phyloP scores from a whole-genome alignment of 78 protist genomes.

The Chrysochromulina tobinii region DNA sequence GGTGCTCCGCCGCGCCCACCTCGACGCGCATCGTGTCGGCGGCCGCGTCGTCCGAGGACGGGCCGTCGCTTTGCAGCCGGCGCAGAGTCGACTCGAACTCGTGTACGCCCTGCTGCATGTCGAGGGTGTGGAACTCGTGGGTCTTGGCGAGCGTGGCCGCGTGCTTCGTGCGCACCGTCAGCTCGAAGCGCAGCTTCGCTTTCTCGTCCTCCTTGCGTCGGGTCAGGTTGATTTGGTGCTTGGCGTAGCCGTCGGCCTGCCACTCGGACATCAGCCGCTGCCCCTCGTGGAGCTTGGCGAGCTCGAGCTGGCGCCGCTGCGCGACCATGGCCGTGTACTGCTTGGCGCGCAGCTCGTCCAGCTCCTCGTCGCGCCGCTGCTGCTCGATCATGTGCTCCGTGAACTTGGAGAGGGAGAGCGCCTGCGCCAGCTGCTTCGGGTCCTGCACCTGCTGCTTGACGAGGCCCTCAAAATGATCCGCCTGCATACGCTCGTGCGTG shows the following conservation, averaged over 20 bases:
- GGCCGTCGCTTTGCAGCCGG: not conserved
- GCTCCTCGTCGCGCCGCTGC: not conserved
- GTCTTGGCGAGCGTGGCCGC: not conserved
- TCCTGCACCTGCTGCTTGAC: not conserved
- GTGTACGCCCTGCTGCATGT: not conserved
- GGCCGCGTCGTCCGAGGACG: not conserved
- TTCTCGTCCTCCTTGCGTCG: not conserved
- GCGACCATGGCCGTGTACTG: not conserved
- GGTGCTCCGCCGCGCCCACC: not conserved
- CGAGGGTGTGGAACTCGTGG: not conserved
- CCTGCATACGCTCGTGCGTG: not conserved
- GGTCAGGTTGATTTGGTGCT: not conserved
- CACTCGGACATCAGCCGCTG: not conserved
- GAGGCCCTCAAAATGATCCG: not conserved
- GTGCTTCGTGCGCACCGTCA: not conserved
- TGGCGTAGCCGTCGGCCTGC: not conserved
- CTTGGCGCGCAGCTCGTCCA: not conserved
- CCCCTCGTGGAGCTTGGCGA: not conserved
- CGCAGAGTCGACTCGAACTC: conserved; percentile 21
- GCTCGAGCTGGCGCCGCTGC: not conserved
- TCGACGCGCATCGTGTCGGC: not conserved
- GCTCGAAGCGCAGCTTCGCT: not conserved
- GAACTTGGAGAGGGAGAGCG: not conserved
- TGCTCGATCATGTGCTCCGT: not conserved
- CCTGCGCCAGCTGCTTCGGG: not conserved